Percentiles rank a stretch among this genome's conserved stretches.
These are phyloP conservation scores for Penicillium antarcticum DNA, from an alignment of 495 filamentous ascomycete species.

Conservation along the genomic window DNA sequence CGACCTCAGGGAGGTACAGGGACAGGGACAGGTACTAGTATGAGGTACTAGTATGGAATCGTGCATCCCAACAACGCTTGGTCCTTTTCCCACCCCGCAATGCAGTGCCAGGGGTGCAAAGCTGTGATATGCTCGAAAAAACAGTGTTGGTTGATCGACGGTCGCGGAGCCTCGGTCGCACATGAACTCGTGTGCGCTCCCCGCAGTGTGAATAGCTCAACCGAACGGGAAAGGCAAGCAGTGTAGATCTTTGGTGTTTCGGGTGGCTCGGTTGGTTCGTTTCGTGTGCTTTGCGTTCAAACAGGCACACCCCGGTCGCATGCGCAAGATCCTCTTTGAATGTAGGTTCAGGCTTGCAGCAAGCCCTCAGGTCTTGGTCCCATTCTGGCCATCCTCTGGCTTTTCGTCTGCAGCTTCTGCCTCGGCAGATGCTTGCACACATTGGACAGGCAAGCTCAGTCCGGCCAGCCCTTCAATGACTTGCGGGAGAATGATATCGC, in stretches of 20 bases:
- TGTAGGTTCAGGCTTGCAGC: slow-evolving; percentile 5
- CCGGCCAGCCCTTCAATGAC: slow-evolving; percentile 60
- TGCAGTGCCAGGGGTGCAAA: not conserved
- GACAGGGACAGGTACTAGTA: not conserved
- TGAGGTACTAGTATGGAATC: not conserved
- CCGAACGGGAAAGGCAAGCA: not conserved
- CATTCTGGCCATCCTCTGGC: slow-evolving; percentile 19
- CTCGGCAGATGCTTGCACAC: slow-evolving; percentile 15
- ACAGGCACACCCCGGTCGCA: not conserved
- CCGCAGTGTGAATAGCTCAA: not conserved
- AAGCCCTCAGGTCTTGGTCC: slow-evolving; percentile 24
- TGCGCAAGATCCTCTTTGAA: not conserved
- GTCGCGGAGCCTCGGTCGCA: slow-evolving; percentile 4
- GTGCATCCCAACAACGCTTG: not conserved
- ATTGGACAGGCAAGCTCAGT: slow-evolving; percentile 44
- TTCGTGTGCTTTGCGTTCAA: not conserved
- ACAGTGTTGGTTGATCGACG: slow-evolving; percentile 1
- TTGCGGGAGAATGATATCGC: slow-evolving; percentile 75
- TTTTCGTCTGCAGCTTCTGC: slow-evolving; percentile 29
- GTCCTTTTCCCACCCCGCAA: slow-evolving; percentile 1
- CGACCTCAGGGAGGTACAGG: not conserved
- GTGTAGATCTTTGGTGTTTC: not conserved
- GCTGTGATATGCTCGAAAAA: slow-evolving; percentile 1
- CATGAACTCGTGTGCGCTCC: not conserved
- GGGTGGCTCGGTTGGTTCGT: not conserved